Conservation (phyloP, 2,329 filamentous ascomycete species). For the Diaporthe citri region DNA sequence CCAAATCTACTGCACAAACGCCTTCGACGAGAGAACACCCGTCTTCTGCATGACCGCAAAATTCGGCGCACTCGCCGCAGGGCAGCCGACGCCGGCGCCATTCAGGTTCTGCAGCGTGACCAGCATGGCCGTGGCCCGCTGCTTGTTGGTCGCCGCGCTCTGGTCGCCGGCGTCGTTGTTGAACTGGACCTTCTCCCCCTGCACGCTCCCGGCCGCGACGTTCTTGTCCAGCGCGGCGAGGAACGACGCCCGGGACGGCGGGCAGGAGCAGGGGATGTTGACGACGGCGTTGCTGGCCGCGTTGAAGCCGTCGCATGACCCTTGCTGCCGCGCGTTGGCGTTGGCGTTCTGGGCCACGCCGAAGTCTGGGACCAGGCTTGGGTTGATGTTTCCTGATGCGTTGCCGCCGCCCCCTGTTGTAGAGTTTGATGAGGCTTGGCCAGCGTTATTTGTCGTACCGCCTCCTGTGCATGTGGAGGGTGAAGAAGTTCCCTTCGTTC, state of each 20-base stretch:
- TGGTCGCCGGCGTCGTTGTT: conserved; percentile 39
- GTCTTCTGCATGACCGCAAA: conserved; percentile 40
- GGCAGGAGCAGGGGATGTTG: conserved; percentile 42
- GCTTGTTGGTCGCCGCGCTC: conserved; percentile 36
- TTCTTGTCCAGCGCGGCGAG: conserved; percentile 36
- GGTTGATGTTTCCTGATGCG: conserved; percentile 12
- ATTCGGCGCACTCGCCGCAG: conserved; percentile 41
- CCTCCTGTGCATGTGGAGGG: conserved; percentile 5
- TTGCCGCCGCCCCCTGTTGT: conserved; percentile 11
- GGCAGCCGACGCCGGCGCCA: conserved; percentile 40
- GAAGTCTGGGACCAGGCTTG: conserved; percentile 21
- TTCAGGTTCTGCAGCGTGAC: conserved; percentile 42
- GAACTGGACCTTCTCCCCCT: conserved; percentile 37
- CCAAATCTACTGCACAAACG: conserved; percentile 15
- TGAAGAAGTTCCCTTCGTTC: not conserved
- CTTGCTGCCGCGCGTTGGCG: conserved; percentile 23
- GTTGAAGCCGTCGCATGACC: conserved; percentile 41
- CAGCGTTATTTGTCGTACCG: not conserved
- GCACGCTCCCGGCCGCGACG: conserved; percentile 36
- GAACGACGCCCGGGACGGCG: conserved; percentile 39
- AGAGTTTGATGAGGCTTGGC: not conserved
- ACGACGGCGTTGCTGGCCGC: conserved; percentile 28
- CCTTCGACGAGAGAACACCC: conserved; percentile 19
- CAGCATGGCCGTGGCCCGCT: conserved; percentile 38
- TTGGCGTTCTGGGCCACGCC: conserved; percentile 24